Conservation (phyloP, 2,329 filamentous ascomycete genomes). For the Ophiocordyceps camponoti-floridani region DNA sequence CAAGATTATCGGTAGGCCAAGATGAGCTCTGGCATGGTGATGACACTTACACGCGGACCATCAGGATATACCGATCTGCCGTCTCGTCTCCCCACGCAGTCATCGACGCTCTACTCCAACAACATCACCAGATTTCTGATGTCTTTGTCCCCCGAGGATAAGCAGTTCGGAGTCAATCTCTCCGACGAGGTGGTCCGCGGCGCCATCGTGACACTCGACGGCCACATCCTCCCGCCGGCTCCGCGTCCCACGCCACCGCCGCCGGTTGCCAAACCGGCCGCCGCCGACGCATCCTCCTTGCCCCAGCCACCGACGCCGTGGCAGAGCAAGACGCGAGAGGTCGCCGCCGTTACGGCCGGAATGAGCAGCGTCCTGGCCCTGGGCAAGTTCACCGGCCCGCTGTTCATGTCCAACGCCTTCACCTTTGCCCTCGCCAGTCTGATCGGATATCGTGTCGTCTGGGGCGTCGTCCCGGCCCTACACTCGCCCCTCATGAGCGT, state of each 20-base stretch:
- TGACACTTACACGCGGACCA: not conserved
- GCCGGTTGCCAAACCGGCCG: conserved; percentile 23
- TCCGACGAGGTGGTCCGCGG: conserved; percentile 74
- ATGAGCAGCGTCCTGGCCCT: conserved; percentile 61
- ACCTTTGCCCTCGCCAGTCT: conserved; percentile 70
- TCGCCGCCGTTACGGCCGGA: conserved; percentile 54
- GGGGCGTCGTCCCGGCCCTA: conserved; percentile 68
- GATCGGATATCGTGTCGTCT: conserved; percentile 76
- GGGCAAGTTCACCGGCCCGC: conserved; percentile 62
- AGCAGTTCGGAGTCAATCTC: conserved; percentile 64
- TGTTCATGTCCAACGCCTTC: conserved; percentile 81
- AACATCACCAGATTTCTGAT: conserved; percentile 82
- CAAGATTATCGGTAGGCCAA: conserved; percentile 55
- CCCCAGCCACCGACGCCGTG: conserved; percentile 59
- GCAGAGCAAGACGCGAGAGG: conserved; percentile 62
- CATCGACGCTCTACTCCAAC: conserved; percentile 81
- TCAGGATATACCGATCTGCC: conserved; percentile 75
- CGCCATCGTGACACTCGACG: conserved; percentile 65
- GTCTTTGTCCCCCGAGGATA: conserved; percentile 62
- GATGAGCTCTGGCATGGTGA: conserved; percentile 8
- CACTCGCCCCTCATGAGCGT: conserved; percentile 87
- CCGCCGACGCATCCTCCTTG: conserved; percentile 28
- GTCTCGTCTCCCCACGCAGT: conserved; percentile 72
- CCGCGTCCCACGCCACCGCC: conserved; percentile 47
- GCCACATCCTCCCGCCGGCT: conserved; percentile 57